Evolutionary conservation across 2,329 filamentous ascomycete species (phyloP).

Genomic region (Apiospora kogelbergensis): DNA sequence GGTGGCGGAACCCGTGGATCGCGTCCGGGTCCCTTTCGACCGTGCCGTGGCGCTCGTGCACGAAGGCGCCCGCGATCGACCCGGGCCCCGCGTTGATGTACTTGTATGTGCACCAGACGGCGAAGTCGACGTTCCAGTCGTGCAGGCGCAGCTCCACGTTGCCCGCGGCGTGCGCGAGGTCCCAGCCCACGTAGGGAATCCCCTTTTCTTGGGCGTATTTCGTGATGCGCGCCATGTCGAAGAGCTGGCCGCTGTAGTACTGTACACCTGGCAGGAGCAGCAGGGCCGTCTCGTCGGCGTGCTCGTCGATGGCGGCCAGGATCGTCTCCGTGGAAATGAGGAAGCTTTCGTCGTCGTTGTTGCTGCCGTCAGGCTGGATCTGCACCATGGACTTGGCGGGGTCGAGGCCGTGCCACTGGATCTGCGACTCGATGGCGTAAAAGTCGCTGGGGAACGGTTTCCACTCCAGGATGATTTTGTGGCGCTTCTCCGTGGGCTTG

Average conservation of each 20-base stretch:
- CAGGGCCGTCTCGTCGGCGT: constrained; percentile 71
- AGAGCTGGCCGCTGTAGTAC: constrained; percentile 87
- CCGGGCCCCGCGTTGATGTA: constrained; percentile 88
- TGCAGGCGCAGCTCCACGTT: constrained; percentile 80
- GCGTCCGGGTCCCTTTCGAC: constrained; percentile 43
- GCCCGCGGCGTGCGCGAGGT: constrained; percentile 82
- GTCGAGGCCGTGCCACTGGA: constrained; percentile 67
- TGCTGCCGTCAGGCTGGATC: constrained; percentile 57
- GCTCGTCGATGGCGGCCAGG: constrained; percentile 69
- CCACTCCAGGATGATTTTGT: constrained; percentile 86
- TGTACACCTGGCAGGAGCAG: constrained; percentile 85
- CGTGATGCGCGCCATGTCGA: constrained; percentile 82
- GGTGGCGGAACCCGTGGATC: constrained; percentile 50
- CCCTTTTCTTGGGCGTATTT: constrained; percentile 69
- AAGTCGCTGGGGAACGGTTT: constrained; percentile 89
- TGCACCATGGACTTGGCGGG: constrained; percentile 70
- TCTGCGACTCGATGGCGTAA: constrained; percentile 83
- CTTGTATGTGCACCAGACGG: constrained; percentile 93
- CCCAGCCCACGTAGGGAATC: constrained; percentile 75
- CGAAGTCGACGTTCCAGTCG: constrained; percentile 90
- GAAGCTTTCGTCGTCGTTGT: constrained; percentile 38
- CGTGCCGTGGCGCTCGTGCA: constrained; percentile 71
- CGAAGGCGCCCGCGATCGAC: constrained; percentile 75
- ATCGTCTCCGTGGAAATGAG: constrained; percentile 71
- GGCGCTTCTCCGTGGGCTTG: constrained; percentile 59